Base-by-base conservation (phyloP, 1,139 yeast genomes). In the Suhomyces yuchorum region DNA sequence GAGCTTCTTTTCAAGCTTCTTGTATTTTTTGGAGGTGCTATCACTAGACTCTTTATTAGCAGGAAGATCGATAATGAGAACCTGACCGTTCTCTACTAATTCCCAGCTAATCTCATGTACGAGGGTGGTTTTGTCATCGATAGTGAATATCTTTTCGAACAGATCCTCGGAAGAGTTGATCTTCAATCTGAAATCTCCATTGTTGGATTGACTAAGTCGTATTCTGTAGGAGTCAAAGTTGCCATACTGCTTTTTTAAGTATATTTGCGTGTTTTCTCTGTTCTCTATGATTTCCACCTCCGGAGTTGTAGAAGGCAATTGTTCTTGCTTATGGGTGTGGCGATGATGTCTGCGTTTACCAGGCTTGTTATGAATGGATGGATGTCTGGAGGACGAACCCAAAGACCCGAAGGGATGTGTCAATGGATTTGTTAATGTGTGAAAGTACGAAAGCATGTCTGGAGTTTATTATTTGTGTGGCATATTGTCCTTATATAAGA, bases 161-260 rank as follows among this genome's bases (percentile, higher is more conserved):
- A 65, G 52, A 51, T 73, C 77, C 14, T 45, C 56, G 2, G 47
- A 48, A 0, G 75, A 71, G 52, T 48, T 51, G 49, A 48, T 47
- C 42, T 22, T 42, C 42, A 54, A 42, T 15, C 33, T 43, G 17
- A 37, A 41, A 14, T 41, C 43, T 11, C 37, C 56, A 45, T 19
- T 15, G 23, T 17, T 33, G 18, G 56, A 48, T 52, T 63, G 67
- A 34, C 63, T 50, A 4, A 68, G 72, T 48, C 60, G 66, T 40
- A 74, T 68, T 52, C 71, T 75, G 56, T 72, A 74, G 12, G 68
- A 61, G 39, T 63, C 58, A 53, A 71, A 74, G 53, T 62, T 58
- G 8, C 77, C 77, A 34, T 52, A 59, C 17, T 59, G 57, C 51
- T 73, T 73, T 49, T 57, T 63, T 35, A 74, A 62, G 47, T 71